Conservation (phyloP, 1,284 basidiomycete species). For the Chalciporus sp. region DNA sequence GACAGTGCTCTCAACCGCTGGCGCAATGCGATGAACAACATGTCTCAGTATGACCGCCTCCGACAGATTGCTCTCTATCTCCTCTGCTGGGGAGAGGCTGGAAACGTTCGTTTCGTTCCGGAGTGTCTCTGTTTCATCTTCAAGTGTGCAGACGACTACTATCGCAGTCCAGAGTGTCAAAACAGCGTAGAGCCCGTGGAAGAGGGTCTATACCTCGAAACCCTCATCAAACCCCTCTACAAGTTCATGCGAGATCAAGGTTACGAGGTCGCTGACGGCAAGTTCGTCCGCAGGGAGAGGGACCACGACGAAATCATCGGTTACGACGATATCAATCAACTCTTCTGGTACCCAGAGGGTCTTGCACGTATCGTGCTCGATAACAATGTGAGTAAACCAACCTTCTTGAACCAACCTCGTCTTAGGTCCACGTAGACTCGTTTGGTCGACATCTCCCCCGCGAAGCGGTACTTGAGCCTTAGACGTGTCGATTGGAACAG, state of each 20-base stretch:
- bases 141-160: slow-evolving; percentile 99
- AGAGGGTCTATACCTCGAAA: slow-evolving; percentile 92
- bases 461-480: slow-evolving; percentile 91
- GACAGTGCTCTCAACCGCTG: slow-evolving; percentile 93
- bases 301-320: slow-evolving; percentile 97
- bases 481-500: slow-evolving; percentile 88
- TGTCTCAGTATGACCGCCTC: slow-evolving; percentile 98
- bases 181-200: slow-evolving; percentile 92
- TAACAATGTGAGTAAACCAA: slow-evolving; percentile 68
- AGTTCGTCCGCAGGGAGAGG: slow-evolving; percentile 91
- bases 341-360: slow-evolving; percentile 99
- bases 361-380: slow-evolving; percentile 88
- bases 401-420: not conserved
- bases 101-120: slow-evolving; percentile 95
- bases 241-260: slow-evolving; percentile 97
- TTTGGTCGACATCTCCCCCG: slow-evolving; percentile 85
- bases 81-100: slow-evolving; percentile 98
- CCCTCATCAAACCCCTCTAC: slow-evolving; percentile 94
- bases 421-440: slow-evolving; percentile 60
- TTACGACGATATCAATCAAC: slow-evolving; percentile 99
- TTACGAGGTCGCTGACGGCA: slow-evolving; percentile 94
- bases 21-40: slow-evolving; percentile 98
- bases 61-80: slow-evolving; percentile 96
- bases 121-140: slow-evolving; percentile 99
- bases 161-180: slow-evolving; percentile 97